phyloP scores from a whole-genome alignment of 257 asterid genomes.

The Marsdenia floribunda region DNA sequence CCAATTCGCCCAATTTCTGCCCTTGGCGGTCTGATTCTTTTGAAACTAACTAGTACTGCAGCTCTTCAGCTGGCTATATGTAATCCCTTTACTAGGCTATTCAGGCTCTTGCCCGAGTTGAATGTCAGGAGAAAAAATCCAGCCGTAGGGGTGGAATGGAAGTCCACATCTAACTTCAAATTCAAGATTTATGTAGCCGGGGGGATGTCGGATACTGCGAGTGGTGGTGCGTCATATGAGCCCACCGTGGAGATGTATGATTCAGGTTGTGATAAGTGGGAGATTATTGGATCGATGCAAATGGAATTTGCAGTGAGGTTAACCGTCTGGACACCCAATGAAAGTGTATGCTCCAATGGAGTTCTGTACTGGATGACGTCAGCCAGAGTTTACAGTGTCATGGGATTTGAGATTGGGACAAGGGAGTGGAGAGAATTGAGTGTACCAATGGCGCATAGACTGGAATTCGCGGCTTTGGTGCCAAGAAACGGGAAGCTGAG shows the following conservation, averaged over 20 bases:
- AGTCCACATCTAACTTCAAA: constrained; percentile 18
- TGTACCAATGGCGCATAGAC: constrained; percentile 75
- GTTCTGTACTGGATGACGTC: constrained; percentile 75
- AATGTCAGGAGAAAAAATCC: constrained; percentile 53
- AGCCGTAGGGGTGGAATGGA: constrained; percentile 42
- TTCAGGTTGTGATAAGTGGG: constrained; percentile 36
- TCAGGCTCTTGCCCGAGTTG: constrained; percentile 36
- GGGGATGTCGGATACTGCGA: constrained; percentile 57
- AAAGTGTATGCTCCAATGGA: constrained; percentile 53
- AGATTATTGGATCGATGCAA: constrained; percentile 44
- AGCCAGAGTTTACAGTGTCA: constrained; percentile 65
- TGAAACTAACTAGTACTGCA: constrained; percentile 27
- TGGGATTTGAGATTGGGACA: constrained; percentile 51
- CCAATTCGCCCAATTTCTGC: constrained; percentile 49
- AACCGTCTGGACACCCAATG: constrained; percentile 85
- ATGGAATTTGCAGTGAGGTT: constrained; percentile 69
- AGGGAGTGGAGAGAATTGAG: constrained; percentile 53
- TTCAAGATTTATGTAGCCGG: constrained; percentile 66
- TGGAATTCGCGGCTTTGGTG: constrained; percentile 71
- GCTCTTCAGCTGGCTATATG: constrained; percentile 49
- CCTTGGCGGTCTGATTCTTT: constrained; percentile 38
- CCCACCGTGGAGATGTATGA: constrained; percentile 61
- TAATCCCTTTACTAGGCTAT: constrained; percentile 69
- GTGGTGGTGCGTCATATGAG: constrained; percentile 54
- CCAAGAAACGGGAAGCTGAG: constrained; percentile 46